A percentile compares a stretch with the other conserved stretches of the same genome.
Conservation (phyloP, 768 basidiomycete species). For the Russula sp. region DNA sequence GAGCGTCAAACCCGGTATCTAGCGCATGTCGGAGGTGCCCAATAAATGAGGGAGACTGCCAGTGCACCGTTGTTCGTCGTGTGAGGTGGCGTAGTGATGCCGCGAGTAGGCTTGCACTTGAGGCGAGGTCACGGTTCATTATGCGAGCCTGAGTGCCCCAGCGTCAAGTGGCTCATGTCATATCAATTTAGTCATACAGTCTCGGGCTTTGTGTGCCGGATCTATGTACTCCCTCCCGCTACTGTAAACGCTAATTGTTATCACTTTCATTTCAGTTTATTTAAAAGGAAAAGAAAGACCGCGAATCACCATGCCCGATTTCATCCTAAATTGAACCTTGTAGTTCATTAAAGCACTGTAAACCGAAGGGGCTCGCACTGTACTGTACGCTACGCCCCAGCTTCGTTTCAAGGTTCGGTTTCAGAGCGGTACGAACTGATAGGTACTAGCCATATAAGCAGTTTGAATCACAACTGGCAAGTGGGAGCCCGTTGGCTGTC, state of each 20-base stretch:
- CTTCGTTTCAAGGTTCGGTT: conserved; percentile 6
- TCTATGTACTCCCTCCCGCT: no score
- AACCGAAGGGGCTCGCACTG: neutral
- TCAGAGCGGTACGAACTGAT: neutral
- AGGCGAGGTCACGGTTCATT: no score
- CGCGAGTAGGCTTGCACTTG: neutral
- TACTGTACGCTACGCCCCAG: no score
- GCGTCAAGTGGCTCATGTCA: no score
- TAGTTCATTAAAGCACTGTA: neutral
- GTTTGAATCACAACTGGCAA: conserved; percentile 1
- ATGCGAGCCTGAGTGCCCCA: no score
- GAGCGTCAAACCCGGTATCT: no score
- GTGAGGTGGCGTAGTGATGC: neutral
- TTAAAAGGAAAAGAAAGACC: neutral
- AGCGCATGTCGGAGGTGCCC: no score
- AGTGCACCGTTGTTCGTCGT: neutral
- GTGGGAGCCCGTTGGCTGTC: neutral
- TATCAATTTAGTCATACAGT: no score
- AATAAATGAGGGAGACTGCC: neutral
- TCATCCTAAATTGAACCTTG: neutral
- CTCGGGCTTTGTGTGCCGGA: no score
- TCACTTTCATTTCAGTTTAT: neutral
- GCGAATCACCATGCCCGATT: neutral
- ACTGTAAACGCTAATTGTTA: neutral
- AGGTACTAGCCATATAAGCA: neutral